Conservation (phyloP, 768 basidiomycete species). For the Tulasnella sp. region DNA sequence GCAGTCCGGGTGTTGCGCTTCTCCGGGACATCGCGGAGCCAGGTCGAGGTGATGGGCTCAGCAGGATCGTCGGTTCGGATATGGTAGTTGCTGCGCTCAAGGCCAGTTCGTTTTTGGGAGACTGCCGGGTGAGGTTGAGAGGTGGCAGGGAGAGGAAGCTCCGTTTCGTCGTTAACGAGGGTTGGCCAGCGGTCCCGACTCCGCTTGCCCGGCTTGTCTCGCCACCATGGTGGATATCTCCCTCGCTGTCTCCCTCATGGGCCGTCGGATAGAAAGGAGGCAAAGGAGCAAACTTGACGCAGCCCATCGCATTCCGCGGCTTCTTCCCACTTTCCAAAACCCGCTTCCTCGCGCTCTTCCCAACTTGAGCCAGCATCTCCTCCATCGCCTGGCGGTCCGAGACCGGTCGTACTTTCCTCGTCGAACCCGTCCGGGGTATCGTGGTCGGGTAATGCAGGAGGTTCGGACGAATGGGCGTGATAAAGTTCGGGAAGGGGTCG, state of each 20-base stretch:
- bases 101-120: not conserved
- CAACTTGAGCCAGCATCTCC: slow-evolving; percentile 74
- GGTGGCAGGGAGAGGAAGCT: not conserved
- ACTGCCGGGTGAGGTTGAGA: not conserved
- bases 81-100: slow-evolving; percentile 4
- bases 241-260: not conserved
- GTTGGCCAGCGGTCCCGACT: not conserved
- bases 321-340: slow-evolving; percentile 77
- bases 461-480: slow-evolving; percentile 42
- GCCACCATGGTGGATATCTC: not conserved
- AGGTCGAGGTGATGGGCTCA: slow-evolving; percentile 15
- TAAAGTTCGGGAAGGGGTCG: not conserved
- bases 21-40: slow-evolving; percentile 14
- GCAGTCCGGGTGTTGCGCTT: slow-evolving; percentile 4
- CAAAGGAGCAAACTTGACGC: not conserved
- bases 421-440: slow-evolving; percentile 19
- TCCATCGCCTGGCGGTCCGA: slow-evolving; percentile 82
- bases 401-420: slow-evolving; percentile 31
- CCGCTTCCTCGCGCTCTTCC: slow-evolving; percentile 76
- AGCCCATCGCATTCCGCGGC: slow-evolving; percentile 27
- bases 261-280: slow-evolving; percentile 3
- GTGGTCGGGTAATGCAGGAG: slow-evolving; percentile 6
- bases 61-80: slow-evolving; percentile 5
- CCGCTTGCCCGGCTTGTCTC: not conserved
- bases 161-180: not conserved